phyloP scores from a whole-genome alignment of 352 stramenopile species.

The Phytophthora syringae region DNA sequence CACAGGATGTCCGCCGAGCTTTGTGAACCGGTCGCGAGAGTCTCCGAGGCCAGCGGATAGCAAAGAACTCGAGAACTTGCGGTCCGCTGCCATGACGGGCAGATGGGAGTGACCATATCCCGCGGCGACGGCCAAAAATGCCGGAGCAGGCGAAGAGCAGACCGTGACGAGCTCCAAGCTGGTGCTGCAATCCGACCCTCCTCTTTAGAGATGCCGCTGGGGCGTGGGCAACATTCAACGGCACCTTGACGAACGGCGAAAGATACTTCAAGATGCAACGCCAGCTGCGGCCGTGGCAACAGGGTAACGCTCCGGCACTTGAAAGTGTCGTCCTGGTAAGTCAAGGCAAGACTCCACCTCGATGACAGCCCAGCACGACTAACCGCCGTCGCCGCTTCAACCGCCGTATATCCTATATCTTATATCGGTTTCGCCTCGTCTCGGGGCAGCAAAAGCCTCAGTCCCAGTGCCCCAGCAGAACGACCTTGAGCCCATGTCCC shows the following conservation, averaged over 20 bases:
- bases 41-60: slow-evolving; percentile 25
- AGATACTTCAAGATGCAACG: slow-evolving; percentile 8
- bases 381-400: neutral
- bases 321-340: neutral
- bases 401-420: slow-evolving; percentile 20
- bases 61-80: slow-evolving; percentile 31
- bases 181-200: slow-evolving; percentile 10
- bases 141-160: slow-evolving; percentile 12
- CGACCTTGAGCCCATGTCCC: too few species aligned
- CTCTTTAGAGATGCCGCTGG: neutral
- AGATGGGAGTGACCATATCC: slow-evolving; percentile 3
- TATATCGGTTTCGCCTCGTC: slow-evolving; percentile 28
- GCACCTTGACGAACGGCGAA: slow-evolving; percentile 23
- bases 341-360: neutral
- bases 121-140: slow-evolving; percentile 14
- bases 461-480: slow-evolving; percentile 7
- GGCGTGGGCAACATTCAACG: too few species aligned
- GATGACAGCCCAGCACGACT: too few species aligned
- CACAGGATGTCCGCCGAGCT: slow-evolving; percentile 19
- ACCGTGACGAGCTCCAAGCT: slow-evolving; percentile 15
- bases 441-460: slow-evolving; percentile 16
- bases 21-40: slow-evolving; percentile 18
- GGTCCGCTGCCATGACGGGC: neutral
- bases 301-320: slow-evolving; percentile 21
- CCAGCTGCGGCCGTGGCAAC: slow-evolving; percentile 26